Conservation (phyloP, 148 eudicot species). For the Pouteria glomerata region DNA sequence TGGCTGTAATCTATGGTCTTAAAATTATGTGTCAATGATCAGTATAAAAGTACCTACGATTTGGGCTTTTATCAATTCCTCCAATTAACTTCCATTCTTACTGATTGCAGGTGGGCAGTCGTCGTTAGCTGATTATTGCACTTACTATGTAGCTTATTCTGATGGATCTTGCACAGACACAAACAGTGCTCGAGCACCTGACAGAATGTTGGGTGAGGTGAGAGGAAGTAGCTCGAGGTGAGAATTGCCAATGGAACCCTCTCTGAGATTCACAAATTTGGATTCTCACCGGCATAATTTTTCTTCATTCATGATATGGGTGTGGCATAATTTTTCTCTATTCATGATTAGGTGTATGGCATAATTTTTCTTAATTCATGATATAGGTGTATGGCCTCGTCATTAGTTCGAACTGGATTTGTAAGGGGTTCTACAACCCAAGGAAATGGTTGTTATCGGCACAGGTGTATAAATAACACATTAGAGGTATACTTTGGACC, state of each 20-base stretch:
- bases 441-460: constrained; percentile 98
- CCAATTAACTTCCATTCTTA: constrained; percentile 9
- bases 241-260: background rate
- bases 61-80: background rate
- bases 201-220: constrained; percentile 93
- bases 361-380: constrained; percentile 1
- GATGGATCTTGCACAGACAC: constrained; percentile 95
- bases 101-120: constrained; percentile 87
- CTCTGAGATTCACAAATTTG: background rate
- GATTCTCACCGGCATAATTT: background rate
- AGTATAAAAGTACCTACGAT: background rate
- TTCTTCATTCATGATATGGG: constrained; percentile 32
- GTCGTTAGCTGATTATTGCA: constrained; percentile 95
- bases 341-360: constrained; percentile 79
- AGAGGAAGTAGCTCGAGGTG: constrained; percentile 91
- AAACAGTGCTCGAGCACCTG: constrained; percentile 91
- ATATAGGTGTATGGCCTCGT: constrained; percentile 93
- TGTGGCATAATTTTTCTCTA: constrained; percentile 39
- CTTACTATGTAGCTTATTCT: constrained; percentile 94
- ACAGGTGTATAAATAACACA: constrained; percentile 68
- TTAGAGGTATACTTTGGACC: constrained; percentile 55
- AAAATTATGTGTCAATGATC: too few relatives aligned
- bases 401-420: constrained; percentile 90
- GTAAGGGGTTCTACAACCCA: constrained; percentile 88
- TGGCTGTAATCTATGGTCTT: background rate